Percentiles rank a stretch among this genome's conserved stretches.
Evolutionary conservation across 176 grass and related monocot species (phyloP).

Genomic region (Areca catechu): DNA sequence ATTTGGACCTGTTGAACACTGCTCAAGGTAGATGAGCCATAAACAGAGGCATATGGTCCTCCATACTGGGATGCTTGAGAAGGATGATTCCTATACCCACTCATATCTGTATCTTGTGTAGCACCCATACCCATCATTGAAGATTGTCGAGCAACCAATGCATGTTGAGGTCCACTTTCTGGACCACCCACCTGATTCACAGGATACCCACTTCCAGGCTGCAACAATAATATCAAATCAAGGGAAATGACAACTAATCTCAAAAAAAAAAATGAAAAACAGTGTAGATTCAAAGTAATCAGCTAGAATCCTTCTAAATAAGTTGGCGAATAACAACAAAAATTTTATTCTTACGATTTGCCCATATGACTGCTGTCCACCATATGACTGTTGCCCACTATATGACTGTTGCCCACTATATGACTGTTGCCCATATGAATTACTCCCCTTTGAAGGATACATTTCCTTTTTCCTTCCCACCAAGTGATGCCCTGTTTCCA

Average conservation of each 20-base stretch:
- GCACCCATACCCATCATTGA: constrained; percentile 1
- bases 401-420: constrained; percentile 9
- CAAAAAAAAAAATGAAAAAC: background rate
- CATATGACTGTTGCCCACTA: constrained; percentile 10
- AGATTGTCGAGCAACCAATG: constrained; percentile 9
- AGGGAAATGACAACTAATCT: background rate
- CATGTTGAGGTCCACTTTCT: constrained; percentile 8
- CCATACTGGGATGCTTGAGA: constrained; percentile 51
- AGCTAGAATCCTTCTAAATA: background rate
- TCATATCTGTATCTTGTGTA: constrained; percentile 25
- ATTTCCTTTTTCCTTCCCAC: background rate
- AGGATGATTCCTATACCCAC: constrained; percentile 35
- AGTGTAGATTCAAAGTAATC: too few species aligned
- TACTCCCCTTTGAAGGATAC: constrained; percentile 17
- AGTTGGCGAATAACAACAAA: background rate
- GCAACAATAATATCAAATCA: constrained; percentile 17
- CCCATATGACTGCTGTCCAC: too few species aligned
- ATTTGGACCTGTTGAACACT: constrained; percentile 46
- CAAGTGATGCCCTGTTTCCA: constrained; percentile 2
- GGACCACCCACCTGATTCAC: constrained; percentile 35
- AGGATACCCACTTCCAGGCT: constrained; percentile 45
- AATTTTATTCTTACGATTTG: constrained; percentile 14
- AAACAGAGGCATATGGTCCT: constrained; percentile 56
- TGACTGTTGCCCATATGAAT: constrained; percentile 11
- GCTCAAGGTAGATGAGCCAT: constrained; percentile 31